Evolutionary conservation across 345 rosid species (phyloP).

Genomic region (Kernera saxatilis): DNA sequence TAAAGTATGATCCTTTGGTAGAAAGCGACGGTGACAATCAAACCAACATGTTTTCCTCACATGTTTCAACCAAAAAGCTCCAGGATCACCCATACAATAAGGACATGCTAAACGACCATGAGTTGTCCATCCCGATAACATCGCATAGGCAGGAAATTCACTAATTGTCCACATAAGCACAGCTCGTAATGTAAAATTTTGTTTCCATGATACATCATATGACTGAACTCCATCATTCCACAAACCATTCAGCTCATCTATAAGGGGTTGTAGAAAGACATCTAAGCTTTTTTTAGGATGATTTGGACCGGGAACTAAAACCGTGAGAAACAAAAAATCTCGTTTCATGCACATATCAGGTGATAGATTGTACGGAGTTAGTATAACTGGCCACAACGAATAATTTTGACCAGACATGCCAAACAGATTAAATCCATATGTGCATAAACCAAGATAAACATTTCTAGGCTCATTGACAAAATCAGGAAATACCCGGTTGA

Average conservation of each 20-base stretch:
- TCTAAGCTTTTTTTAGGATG: not conserved
- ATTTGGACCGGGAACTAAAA: not conserved
- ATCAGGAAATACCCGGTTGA: not conserved
- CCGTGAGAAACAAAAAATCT: not conserved
- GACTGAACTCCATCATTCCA: not conserved
- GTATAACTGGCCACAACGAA: not conserved
- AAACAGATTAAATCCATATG: not conserved
- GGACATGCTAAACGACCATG: slow-evolving; percentile 1
- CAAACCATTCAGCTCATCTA: not conserved
- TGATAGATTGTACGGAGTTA: not conserved
- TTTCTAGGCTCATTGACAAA: not conserved
- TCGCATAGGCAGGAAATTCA: not conserved
- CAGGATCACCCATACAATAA: not conserved
- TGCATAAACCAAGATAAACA: not conserved
- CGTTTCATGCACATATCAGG: not conserved
- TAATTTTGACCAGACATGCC: not conserved
- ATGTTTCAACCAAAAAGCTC: not conserved
- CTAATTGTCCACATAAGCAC: not conserved
- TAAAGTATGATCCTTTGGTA: not conserved
- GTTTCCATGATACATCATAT: not conserved
- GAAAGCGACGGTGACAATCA: no score
- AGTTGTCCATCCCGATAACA: not conserved
- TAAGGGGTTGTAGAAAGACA: not conserved
- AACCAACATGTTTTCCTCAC: not conserved
- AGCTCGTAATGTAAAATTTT: not conserved